Evolutionary conservation across 257 asterid species (phyloP), one percentile per base, ranked within the genome.

Genomic region (Plantago elongata): DNA sequence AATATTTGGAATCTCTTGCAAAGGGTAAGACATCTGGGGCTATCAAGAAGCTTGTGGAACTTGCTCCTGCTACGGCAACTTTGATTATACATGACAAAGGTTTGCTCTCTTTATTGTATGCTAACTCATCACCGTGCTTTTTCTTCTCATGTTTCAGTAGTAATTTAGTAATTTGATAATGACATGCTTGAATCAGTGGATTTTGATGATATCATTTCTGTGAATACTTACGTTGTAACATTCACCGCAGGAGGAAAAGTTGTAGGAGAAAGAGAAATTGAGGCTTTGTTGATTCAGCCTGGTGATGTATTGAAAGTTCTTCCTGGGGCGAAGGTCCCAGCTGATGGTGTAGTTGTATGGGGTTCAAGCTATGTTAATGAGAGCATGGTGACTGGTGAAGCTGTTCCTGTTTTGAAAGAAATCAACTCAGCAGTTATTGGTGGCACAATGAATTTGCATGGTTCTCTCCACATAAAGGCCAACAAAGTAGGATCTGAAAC

Each of bases 11-110:
- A 78, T 78, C 74, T 64, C 84, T 93, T 69, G 99, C 99, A 15
- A 93, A 93, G 69, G 99, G 99, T 60, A 93, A 90, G 79, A 93
- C 99, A 27, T 89, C 99, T 40, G 99, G 83, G 74, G 99, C 99
- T 70, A 93, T 93, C 54, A 89, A 83, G 69, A 93, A 93, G 75
- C 96, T 93, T 10, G 95, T 93, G 59, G 97, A 93, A 75, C 99
- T 93, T 61, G 48, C 96, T 58, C 99, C 97, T 4, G 95, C 96
- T 63, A 85, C 97, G 45, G 97, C 97, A 67, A 72, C 72, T 13
- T 77, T 93, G 79, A 79, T 93, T 63, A 69, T 76, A 63, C 79
- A 77, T 76, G 97, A 87, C 69, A 82, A 75, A 77, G 94, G 97
- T 92, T 70, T 13, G 60, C 17, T 37, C 52, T 67, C 63, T 51